Evolutionary conservation across 441 rosid species (phyloP), one percentile per base, ranked within the genome.

Genomic region (Populus trichocarpa): DNA sequence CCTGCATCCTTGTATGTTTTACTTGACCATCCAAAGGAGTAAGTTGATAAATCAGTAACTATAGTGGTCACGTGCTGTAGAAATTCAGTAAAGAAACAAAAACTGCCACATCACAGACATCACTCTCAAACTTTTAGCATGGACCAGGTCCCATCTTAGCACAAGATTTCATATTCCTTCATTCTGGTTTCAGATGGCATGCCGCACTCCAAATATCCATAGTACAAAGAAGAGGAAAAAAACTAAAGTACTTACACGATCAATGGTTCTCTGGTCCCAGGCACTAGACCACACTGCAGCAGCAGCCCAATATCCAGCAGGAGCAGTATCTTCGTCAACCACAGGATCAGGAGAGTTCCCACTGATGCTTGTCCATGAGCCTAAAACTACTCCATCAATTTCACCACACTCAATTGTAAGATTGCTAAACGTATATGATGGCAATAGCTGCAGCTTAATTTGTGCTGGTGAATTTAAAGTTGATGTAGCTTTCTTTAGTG

Each of bases 181-280:
- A 74, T 14, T 69, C 32, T 36, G 36, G 22, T 10, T 38, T 69
- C 74, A 61, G 72, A 74, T 59, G 75, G 53, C 59, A 71, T 53
- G 63, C 38, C 14, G 22, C 70, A 73, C 72, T 67, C 63, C 50
- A 18, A 81, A 75, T 35, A 79, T 67, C 70, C 33, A 78, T 23
- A 35, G 75, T 67, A 69, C 70, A 81, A 71, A 71, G 65, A 70
- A 66, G 78, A 82, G 71, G 67, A 75, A 63, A 61, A 3, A 10
- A 16, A 65, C 75, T 67, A 77, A 81, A 61, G 71, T 42, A 77
- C 93, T 89, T 88, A 97, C 99, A 78, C 97, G 95, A 86, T 97
- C 96, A 83, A 95, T 77, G 73, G 97, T 97, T 88, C 89, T 91
- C 84, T 91, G 97, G 86, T 97, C 99, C 99, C 99, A 97, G 35